A percentile compares a stretch with the other conserved stretches of the same genome.
phyloP scores from a whole-genome alignment of 1,139 yeast genomes.

The Yamadazyma blattariae region DNA sequence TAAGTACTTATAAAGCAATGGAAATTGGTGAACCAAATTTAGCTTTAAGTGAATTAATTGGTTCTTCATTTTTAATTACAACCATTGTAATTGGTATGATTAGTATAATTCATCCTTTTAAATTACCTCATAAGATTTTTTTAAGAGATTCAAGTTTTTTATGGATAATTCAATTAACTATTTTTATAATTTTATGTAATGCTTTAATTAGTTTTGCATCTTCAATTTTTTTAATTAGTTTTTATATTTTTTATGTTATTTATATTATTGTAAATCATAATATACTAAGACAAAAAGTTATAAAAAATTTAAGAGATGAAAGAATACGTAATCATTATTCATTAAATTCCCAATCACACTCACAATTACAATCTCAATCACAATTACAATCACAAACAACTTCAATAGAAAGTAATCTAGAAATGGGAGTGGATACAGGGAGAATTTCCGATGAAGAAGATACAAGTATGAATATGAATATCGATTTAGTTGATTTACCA shows the following conservation, averaged over 20 bases:
- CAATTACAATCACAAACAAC: slow-evolving; percentile 1
- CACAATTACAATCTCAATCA: too few species aligned
- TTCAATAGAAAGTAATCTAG: too few species aligned
- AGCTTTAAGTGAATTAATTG: slow-evolving; percentile 85
- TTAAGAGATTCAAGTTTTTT: slow-evolving; percentile 58
- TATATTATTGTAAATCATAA: slow-evolving; percentile 36
- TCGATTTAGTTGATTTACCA: slow-evolving; percentile 21
- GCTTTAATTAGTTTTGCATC: slow-evolving; percentile 45
- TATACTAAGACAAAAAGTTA: slow-evolving; percentile 17
- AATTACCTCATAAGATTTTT: slow-evolving; percentile 49
- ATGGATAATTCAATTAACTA: slow-evolving; percentile 39
- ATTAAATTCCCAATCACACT: background rate
- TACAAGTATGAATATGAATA: slow-evolving; percentile 2
- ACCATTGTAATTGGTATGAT: slow-evolving; percentile 75
- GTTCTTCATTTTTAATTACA: slow-evolving; percentile 79
- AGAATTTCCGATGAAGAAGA: background rate
- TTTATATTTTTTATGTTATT: slow-evolving; percentile 55
- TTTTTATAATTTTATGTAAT: slow-evolving; percentile 39
- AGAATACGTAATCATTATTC: slow-evolving; percentile 28
- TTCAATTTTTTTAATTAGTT: slow-evolving; percentile 45
- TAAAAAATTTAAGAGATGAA: slow-evolving; percentile 21
- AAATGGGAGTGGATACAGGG: too few species aligned
- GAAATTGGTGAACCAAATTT: slow-evolving; percentile 62
- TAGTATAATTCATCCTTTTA: slow-evolving; percentile 66
- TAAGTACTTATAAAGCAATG: slow-evolving; percentile 82